phyloP scores from a whole-genome alignment of 306 rosid species.

The Vigna angularis region DNA sequence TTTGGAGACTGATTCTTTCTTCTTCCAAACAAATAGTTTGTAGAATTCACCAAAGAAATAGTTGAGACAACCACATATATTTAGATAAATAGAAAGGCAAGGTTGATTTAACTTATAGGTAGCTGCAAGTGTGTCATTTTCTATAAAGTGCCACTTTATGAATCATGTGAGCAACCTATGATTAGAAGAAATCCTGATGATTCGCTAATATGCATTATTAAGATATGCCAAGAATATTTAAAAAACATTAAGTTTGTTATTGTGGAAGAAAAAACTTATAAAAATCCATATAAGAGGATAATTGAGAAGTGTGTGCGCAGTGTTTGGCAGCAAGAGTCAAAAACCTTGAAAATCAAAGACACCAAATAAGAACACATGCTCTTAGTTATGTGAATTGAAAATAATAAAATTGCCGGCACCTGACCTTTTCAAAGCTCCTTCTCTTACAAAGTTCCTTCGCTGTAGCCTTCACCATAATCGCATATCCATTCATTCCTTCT shows the following conservation, averaged over 20 bases:
- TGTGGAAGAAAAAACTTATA: too few species aligned
- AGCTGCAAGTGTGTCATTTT: constrained; percentile 34
- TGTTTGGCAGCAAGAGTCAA: constrained; percentile 39
- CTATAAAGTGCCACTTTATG: constrained; percentile 31
- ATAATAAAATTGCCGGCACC: constrained; percentile 56
- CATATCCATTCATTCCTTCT: too few species aligned
- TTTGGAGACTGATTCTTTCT: not conserved
- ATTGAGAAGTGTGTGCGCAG: constrained; percentile 28
- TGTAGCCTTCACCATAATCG: not conserved
- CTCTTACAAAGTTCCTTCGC: constrained; percentile 16
- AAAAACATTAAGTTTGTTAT: too few species aligned
- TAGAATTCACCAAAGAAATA: not conserved
- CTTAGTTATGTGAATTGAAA: not conserved
- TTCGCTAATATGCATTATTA: not conserved
- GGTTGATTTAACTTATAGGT: constrained; percentile 32
- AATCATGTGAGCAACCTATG: constrained; percentile 33
- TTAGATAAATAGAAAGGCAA: not conserved
- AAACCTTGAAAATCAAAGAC: constrained; percentile 46
- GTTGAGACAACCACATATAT: too few species aligned
- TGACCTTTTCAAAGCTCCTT: constrained; percentile 45
- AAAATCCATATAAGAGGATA: not conserved
- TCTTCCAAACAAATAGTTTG: too few species aligned
- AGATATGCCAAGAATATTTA: not conserved
- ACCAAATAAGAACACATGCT: constrained; percentile 44
- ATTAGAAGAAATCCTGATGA: constrained; percentile 30